phyloP scores from a whole-genome alignment of 2,329 filamentous ascomycete genomes.

The Didymellaceae sp. region DNA sequence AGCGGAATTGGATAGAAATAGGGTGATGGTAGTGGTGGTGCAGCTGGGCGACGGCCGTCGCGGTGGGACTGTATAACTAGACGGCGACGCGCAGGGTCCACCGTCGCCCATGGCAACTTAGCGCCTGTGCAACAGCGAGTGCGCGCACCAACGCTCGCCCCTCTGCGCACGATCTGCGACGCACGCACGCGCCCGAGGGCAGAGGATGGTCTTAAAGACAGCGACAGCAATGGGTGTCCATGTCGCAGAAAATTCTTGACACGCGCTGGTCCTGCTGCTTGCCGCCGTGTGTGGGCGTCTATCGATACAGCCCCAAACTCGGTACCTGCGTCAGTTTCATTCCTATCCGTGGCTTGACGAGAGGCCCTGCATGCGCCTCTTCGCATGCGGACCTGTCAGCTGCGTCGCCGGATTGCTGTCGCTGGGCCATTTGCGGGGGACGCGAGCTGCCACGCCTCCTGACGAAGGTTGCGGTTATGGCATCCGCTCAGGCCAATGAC shows the following conservation, averaged over 20 bases:
- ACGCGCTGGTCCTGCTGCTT: neutral
- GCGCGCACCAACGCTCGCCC: slow-evolving; percentile 23
- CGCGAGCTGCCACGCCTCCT: neutral
- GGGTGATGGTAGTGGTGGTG: slow-evolving; percentile 24
- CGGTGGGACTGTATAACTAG: slow-evolving; percentile 1
- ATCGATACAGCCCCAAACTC: neutral
- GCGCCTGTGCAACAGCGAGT: slow-evolving; percentile 32
- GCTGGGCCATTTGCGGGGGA: slow-evolving; percentile 12
- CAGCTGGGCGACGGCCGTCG: slow-evolving; percentile 6
- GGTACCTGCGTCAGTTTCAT: slow-evolving; percentile 23
- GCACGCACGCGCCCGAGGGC: slow-evolving; percentile 10
- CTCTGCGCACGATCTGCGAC: slow-evolving; percentile 16
- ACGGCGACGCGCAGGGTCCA: slow-evolving; percentile 21
- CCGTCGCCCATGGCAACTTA: slow-evolving; percentile 29
- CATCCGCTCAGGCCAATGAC: slow-evolving; percentile 5
- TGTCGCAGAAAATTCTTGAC: neutral
- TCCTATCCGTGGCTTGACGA: slow-evolving; percentile 3
- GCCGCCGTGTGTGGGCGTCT: neutral
- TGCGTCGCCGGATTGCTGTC: slow-evolving; percentile 14
- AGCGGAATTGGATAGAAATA: slow-evolving; percentile 39
- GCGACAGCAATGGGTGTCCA: neutral
- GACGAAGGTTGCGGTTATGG: neutral
- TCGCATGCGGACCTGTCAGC: slow-evolving; percentile 18
- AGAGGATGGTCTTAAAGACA: neutral
- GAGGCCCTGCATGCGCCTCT: slow-evolving; percentile 26